Base-by-base conservation (phyloP, 2,329 filamentous ascomycete genomes). In the Chaetomium olivaceum region DNA sequence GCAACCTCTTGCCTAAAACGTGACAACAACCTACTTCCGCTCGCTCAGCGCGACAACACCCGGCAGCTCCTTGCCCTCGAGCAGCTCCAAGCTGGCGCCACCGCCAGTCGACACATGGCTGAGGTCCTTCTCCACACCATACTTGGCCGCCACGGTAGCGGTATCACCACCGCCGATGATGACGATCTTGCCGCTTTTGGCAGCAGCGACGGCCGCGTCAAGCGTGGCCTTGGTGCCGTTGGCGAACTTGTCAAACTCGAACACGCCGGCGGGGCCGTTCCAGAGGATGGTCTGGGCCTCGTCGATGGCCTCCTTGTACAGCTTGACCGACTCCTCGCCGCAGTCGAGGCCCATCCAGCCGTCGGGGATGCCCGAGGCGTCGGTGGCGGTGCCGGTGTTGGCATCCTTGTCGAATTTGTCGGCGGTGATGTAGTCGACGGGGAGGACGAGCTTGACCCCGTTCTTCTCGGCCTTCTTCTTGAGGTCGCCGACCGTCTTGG, bases 131-230 rank as follows among this genome's bases (percentile, higher is more conserved):
- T 99, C 95, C 69, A 92, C 94, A 63, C 89, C 89, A 80, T 97
- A 99, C 86, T 99, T 97, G 79, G 93, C 94, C 62, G 95, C 95
- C 57, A 98, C 95, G 67, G 95, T 99, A 59, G 95, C 95, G 60
- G 95, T 99, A 81, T 99, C 95, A 80, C 95, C 95, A 79, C 95
- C 95, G 69, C 95, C 95, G 71, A 99, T 97, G 82, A 99, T 98
- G 79, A 98, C 95, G 75, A 95, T 97, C 85, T 95, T 93, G 79
- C 93, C 93, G 68, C 83, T 86, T 80, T 91, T 83, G 67, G 90
- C 91, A 67, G 91, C 95, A 27, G 85, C 85, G 62, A 98, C 93
- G 62, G 90, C 93, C 64, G 92, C 92, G 76, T 97, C 91, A 73
- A 99, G 88, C 58, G 92, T 97, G 68, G 88, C 85, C 87, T 97